phyloP scores from a whole-genome alignment of 192 early-diverging fungal species.

The Backusella luteola region DNA sequence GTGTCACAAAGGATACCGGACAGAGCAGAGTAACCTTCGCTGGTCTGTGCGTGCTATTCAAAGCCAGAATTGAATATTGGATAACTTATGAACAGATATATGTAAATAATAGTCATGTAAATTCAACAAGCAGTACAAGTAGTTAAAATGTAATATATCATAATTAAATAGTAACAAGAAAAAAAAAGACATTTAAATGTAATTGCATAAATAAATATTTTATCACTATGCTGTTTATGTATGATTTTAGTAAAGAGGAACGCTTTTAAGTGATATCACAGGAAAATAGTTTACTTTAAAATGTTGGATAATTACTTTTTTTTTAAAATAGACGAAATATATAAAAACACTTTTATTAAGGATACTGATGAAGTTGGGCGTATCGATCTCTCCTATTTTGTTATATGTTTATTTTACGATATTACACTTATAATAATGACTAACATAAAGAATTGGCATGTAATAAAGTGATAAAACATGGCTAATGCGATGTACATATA shows the following conservation, averaged over 20 bases:
- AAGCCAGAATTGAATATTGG: background rate
- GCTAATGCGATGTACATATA: too few relatives aligned
- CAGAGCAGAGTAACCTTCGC: background rate
- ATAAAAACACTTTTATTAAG: background rate
- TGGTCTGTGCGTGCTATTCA: background rate
- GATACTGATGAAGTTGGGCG: background rate
- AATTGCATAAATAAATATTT: background rate
- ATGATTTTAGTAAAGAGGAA: background rate
- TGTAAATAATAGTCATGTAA: background rate
- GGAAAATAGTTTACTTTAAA: background rate
- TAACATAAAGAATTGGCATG: background rate
- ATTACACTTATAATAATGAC: background rate
- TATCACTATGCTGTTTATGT: background rate
- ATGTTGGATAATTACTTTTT: background rate
- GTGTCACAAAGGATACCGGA: background rate
- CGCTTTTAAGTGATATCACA: background rate
- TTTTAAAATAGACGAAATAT: background rate
- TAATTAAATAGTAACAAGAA: too few relatives aligned
- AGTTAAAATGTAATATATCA: too few relatives aligned
- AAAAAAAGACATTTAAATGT: too few relatives aligned
- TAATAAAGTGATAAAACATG: background rate
- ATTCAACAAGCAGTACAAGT: background rate
- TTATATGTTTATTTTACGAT: background rate
- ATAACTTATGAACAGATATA: background rate
- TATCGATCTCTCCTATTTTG: background rate